Evolutionary conservation across 768 basidiomycete genomes (phyloP).

Genomic region (Podaxis sp.): DNA sequence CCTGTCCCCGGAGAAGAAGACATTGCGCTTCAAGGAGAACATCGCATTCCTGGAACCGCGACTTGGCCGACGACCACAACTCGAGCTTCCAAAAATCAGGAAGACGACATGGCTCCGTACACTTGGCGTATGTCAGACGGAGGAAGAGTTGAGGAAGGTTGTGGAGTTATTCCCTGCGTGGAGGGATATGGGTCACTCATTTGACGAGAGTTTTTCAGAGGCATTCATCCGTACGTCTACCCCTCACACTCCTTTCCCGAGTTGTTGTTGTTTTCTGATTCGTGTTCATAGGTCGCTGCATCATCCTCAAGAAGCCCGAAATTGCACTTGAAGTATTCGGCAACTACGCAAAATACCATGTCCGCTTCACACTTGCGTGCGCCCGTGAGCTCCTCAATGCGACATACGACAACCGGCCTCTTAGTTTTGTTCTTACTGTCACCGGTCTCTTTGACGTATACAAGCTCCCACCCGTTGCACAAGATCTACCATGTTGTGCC

Average conservation of each 20-base stretch:
- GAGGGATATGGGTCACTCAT: constrained; percentile 38
- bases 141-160: constrained; percentile 45
- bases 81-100: constrained; percentile 32
- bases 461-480: constrained; percentile 44
- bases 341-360: constrained; percentile 56
- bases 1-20: constrained; percentile 26
- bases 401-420: constrained; percentile 40
- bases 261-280: neutral
- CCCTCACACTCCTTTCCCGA: neutral
- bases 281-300: constrained; percentile 48
- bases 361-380: constrained; percentile 45
- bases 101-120: constrained; percentile 47
- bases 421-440: constrained; percentile 44
- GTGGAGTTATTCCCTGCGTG: constrained; percentile 45
- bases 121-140: constrained; percentile 43
- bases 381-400: constrained; percentile 57
- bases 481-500: constrained; percentile 54
- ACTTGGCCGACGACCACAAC: constrained; percentile 33
- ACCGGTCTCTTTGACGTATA: constrained; percentile 53
- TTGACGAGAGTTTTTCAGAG: constrained; percentile 36
- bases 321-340: constrained; percentile 60
- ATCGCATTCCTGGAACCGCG: constrained; percentile 31
- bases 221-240: constrained; percentile 49
- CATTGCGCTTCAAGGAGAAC: constrained; percentile 29
- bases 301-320: constrained; percentile 47